Percentiles rank a stretch among this genome's conserved stretches.
phyloP scores from a whole-genome alignment of 768 basidiomycete species.

The Coprinopsis marcescibilis region DNA sequence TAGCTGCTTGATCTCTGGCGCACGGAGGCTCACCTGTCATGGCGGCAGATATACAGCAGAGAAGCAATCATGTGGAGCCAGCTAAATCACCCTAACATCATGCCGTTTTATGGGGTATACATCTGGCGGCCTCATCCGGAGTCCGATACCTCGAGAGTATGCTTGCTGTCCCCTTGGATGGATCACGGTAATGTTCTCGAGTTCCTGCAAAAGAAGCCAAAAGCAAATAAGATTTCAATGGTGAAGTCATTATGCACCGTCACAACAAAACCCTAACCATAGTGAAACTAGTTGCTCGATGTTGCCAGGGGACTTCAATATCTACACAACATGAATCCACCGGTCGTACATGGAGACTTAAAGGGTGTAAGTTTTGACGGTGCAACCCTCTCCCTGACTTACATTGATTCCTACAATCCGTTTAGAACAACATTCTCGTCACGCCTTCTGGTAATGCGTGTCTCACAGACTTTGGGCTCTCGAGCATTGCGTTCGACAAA shows the following conservation, averaged over 20 bases:
- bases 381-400: not conserved
- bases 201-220: constrained; percentile 8
- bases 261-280: not conserved
- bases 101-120: constrained; percentile 14
- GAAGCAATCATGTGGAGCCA: constrained; percentile 15
- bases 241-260: constrained; percentile 2
- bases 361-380: constrained; percentile 3
- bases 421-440: constrained; percentile 13
- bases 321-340: constrained; percentile 8
- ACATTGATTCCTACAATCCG: not conserved
- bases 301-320: constrained; percentile 12
- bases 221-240: constrained; percentile 2
- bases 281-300: constrained; percentile 6
- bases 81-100: constrained; percentile 11
- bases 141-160: constrained; percentile 3
- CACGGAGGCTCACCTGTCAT: not conserved
- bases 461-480: constrained; percentile 13
- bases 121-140: constrained; percentile 5
- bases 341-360: constrained; percentile 12
- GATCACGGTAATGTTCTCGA: constrained; percentile 12
- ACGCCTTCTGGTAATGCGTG: constrained; percentile 9
- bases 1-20: not conserved
- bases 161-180: constrained; percentile 14
- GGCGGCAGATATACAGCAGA: no score
- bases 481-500: not conserved